A percentile compares a stretch with the other conserved stretches of the same genome.
phyloP scores from a whole-genome alignment of 1,139 yeast species.

The Sporopachydermia cereana region DNA sequence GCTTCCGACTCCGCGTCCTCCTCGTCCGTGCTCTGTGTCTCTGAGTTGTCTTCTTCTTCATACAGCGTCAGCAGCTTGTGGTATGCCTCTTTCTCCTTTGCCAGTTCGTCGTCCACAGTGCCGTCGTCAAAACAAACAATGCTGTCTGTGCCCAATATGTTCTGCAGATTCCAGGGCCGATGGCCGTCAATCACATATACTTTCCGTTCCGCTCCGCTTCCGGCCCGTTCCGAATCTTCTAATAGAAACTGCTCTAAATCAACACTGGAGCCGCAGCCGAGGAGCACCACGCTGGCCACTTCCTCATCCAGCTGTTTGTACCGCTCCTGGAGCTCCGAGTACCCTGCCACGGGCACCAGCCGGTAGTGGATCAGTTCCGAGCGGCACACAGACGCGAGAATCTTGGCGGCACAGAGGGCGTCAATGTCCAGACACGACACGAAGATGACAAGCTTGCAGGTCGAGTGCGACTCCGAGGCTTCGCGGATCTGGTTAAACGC shows the following conservation, averaged over 20 bases:
- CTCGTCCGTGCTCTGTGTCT: constrained; percentile 20
- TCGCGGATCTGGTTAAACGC: constrained; percentile 50
- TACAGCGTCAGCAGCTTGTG: constrained; percentile 31
- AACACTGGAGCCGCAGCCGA: constrained; percentile 95
- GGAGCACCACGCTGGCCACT: constrained; percentile 61
- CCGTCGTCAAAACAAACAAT: constrained; percentile 88
- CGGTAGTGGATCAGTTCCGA: constrained; percentile 82
- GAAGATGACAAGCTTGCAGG: constrained; percentile 79
- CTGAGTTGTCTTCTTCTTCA: constrained; percentile 24
- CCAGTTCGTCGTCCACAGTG: constrained; percentile 43
- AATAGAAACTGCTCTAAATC: constrained; percentile 75
- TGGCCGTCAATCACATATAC: constrained; percentile 85
- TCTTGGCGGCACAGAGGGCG: constrained; percentile 81
- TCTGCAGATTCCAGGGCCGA: constrained; percentile 93
- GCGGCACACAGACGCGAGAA: constrained; percentile 57
- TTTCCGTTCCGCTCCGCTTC: constrained; percentile 27
- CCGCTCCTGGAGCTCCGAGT: constrained; percentile 58
- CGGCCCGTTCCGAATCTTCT: constrained; percentile 35
- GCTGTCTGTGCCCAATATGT: constrained; percentile 74
- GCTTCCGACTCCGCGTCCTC: constrained; percentile 22
- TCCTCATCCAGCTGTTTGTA: constrained; percentile 58
- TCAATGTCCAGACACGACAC: constrained; percentile 89
- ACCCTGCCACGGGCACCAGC: constrained; percentile 90
- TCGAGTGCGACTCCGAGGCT: constrained; percentile 69
- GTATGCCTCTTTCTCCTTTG: constrained; percentile 46